Percentiles rank a stretch among this genome's conserved stretches.
phyloP scores from a whole-genome alignment of 306 rosid genomes.

The Medicago ruthenica region DNA sequence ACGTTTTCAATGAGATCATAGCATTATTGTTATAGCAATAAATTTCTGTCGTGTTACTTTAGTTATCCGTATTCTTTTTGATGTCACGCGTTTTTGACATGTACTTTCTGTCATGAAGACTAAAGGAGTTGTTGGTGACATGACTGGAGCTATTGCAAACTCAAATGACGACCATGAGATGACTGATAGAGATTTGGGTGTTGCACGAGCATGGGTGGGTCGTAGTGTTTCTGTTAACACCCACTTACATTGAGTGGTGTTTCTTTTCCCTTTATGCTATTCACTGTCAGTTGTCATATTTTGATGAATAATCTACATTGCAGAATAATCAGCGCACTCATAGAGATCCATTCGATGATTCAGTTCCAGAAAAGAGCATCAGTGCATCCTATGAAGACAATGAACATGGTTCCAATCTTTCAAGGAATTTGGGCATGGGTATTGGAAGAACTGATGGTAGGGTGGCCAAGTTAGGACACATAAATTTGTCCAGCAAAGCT shows the following conservation, averaged over 20 bases:
- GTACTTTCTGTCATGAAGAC: constrained; percentile 51
- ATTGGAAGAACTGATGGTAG: constrained; percentile 52
- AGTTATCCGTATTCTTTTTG: constrained; percentile 7
- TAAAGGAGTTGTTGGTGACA: constrained; percentile 62
- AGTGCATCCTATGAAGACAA: constrained; percentile 56
- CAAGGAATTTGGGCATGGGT: constrained; percentile 58
- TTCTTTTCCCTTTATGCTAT: constrained; percentile 23
- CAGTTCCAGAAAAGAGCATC: constrained; percentile 63
- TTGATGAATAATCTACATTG: constrained; percentile 42
- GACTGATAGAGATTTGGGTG: too few relatives aligned
- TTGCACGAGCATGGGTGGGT: too few relatives aligned
- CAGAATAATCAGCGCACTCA: constrained; percentile 60
- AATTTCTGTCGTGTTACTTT: not conserved
- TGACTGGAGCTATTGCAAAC: constrained; percentile 54
- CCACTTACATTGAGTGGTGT: constrained; percentile 44
- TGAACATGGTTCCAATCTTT: constrained; percentile 59
- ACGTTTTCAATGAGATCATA: not conserved
- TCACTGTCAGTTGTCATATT: constrained; percentile 31
- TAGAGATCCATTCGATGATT: constrained; percentile 54
- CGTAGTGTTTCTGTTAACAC: constrained; percentile 27
- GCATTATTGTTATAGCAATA: not conserved
- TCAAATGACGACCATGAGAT: constrained; percentile 48
- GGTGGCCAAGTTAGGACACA: constrained; percentile 30
- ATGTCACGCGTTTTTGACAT: not conserved
- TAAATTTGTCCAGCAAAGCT: not conserved